Evolutionary conservation across 2,329 filamentous ascomycete species (phyloP).

Genomic region (Venturia nashicola): DNA sequence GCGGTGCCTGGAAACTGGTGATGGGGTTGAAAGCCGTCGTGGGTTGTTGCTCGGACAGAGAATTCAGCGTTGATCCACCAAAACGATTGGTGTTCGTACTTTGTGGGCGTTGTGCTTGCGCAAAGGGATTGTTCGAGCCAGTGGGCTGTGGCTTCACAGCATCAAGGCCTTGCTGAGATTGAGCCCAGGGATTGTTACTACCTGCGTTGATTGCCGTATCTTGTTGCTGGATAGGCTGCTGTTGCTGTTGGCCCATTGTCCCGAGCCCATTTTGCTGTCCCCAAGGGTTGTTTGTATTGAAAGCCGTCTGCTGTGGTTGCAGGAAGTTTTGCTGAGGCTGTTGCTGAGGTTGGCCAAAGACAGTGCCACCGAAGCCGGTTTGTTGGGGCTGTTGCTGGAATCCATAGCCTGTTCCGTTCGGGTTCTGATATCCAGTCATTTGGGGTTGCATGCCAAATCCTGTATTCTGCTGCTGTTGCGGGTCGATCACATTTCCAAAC

Average conservation of each 20-base stretch:
- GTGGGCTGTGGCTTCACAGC: conserved; percentile 72
- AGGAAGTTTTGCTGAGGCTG: conserved; percentile 35
- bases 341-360: conserved; percentile 23
- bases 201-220: conserved; percentile 60
- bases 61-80: conserved; percentile 55
- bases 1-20: conserved; percentile 34
- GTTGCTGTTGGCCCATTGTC: conserved; percentile 30
- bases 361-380: conserved; percentile 41
- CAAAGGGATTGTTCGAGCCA: conserved; percentile 96
- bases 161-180: conserved; percentile 39
- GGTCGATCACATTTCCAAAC: conserved; percentile 88
- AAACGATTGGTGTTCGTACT: conserved; percentile 44
- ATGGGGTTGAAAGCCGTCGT: conserved; percentile 49
- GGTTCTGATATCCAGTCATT: conserved; percentile 55
- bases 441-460: conserved; percentile 57
- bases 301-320: conserved; percentile 43
- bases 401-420: conserved; percentile 54
- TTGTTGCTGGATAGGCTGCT: conserved; percentile 36
- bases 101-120: conserved; percentile 49
- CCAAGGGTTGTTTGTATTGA: conserved; percentile 46
- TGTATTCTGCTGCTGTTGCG: conserved; percentile 48
- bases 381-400: conserved; percentile 37
- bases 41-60: conserved; percentile 74
- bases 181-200: conserved; percentile 89
- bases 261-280: conserved; percentile 34